Evolutionary conservation across 139 green algal species (phyloP).

Genomic region (Edaphochlamys debaryana): DNA sequence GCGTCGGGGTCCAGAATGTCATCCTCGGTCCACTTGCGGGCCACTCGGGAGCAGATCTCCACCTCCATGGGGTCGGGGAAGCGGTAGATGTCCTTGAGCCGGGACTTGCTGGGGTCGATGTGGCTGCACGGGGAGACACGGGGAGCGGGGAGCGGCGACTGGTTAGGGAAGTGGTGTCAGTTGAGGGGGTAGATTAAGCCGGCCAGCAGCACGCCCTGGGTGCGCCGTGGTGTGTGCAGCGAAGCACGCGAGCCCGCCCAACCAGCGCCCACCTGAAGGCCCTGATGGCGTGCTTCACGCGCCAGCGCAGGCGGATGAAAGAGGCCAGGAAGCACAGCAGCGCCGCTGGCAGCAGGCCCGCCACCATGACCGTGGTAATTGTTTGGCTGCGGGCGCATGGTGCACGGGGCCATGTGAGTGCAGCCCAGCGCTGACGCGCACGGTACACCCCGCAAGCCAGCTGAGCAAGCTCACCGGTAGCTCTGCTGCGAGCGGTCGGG

Average conservation of each 20-base stretch:
- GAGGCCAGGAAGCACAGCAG: not conserved
- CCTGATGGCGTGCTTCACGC: conserved; percentile 6
- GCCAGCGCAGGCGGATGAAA: conserved; percentile 37
- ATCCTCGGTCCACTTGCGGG: conserved; percentile 58
- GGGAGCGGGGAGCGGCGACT: no score
- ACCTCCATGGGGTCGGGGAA: conserved; percentile 57
- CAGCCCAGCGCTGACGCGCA: no score
- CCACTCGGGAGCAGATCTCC: conserved; percentile 55
- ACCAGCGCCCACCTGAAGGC: conserved; percentile 40
- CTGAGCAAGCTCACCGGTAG: no score
- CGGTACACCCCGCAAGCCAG: no score
- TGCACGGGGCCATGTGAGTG: no score
- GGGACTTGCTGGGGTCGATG: conserved; percentile 28
- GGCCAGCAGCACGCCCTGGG: no score
- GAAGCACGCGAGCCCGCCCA: not conserved
- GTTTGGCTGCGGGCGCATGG: not conserved
- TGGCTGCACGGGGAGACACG: no score
- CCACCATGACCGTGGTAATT: conserved; percentile 29
- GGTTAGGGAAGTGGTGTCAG: no score
- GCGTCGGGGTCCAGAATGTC: conserved; percentile 46
- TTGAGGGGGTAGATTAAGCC: no score
- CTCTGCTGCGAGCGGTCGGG: not conserved
- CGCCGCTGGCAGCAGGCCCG: not conserved
- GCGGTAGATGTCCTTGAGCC: conserved; percentile 52
- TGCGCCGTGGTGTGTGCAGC: no score